Evolutionary conservation across 257 asterid genomes (phyloP), one percentile per base, ranked within the genome.

Genomic region (Solanum neorickii): DNA sequence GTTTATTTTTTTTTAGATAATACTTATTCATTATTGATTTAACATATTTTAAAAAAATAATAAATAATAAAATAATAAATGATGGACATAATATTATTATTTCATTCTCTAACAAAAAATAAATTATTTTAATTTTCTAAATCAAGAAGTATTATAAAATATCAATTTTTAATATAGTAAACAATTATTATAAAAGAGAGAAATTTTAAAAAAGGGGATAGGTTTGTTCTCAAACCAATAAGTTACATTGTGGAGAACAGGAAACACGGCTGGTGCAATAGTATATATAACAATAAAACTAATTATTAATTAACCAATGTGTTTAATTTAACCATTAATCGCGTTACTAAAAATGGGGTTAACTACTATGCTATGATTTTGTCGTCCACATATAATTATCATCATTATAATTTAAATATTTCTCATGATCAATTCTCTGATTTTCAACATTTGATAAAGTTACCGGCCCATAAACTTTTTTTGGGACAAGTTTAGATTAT

Each of bases 371-470:
- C 83, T 42, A 93, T 93, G 85, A 91, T 93, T 46, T 87, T 91
- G 93, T 91, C 92, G 90, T 89, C 94, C 94, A 90, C 90, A 87
- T 52, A 65, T 59, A 69, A 52, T 75, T 86, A 20, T 86, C 73
- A 89, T 91, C 88, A 90, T 91, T 84, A 56, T 18, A 56, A 18
- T 56, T 56, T 56, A 87, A 91, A 87, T 86, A 87, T 83, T 69
- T 65, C 86, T 78, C 25, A 42, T 27, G 1, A 78, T 78, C 66
- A 46, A 78, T 27, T 78, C 66, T 15, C 52, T 39, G 11, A 82
- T 91, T 74, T 75, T 77, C 85, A 46, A 62, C 77, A 74, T 91
- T 89, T 91, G 56, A 72, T 80, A 44, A 78, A 78, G 42, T 69
- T 69, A n/a, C 12, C n/a, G 72, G 41, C 3, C 39, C 41, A 69